Base-by-base conservation (phyloP, 352 stramenopile genomes). In the Phytophthora citricola region DNA sequence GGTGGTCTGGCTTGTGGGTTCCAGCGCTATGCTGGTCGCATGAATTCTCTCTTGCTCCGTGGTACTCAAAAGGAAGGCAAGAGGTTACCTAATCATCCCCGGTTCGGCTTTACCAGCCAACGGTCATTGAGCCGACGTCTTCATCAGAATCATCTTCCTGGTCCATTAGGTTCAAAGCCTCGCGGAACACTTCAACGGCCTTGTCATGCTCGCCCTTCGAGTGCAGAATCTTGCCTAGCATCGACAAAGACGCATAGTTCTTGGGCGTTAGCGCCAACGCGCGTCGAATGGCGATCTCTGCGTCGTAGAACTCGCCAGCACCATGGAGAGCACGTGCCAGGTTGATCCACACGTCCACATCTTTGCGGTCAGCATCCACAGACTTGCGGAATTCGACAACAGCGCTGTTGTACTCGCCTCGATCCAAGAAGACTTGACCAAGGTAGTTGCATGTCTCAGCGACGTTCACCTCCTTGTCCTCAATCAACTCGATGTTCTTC, bases 181-280 rank as follows among this genome's bases (percentile, higher is more conserved):
- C 79, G 46, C 84, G 83, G 63, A 95, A 95, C 15, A 92, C 74
- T 17, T 86, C 62, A 36, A 94, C 89, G 20, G 85, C 85, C 58
- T 80, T 76, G 56, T 93, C 85, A 66, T 93, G 83, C 41, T 94
- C 84, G 34, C 87, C 87, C 53, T 85, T 85, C 2, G 87, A 75
- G 57, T 95, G 83, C 44, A 95, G 63, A 38, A 95, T 93, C 74
- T 94, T 95, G 48, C 87, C 87, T 20, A 94, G 66, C 48, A 94
- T 75, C 36, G 87, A 91, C 54, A 93, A 64, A 14, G 76, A 79
- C 38, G 79, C 67, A 58, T 93, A 92, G 61, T 83, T 93, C 32
- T 84, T 78, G 3, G 67, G 62, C 5, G 57, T 76, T 10, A 92
- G 62, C 9, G 81, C 71, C 24, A 93, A 65, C 6, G 82, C 81